Conservation (phyloP, 1,284 basidiomycete species). For the Xerocomus alliaceus region DNA sequence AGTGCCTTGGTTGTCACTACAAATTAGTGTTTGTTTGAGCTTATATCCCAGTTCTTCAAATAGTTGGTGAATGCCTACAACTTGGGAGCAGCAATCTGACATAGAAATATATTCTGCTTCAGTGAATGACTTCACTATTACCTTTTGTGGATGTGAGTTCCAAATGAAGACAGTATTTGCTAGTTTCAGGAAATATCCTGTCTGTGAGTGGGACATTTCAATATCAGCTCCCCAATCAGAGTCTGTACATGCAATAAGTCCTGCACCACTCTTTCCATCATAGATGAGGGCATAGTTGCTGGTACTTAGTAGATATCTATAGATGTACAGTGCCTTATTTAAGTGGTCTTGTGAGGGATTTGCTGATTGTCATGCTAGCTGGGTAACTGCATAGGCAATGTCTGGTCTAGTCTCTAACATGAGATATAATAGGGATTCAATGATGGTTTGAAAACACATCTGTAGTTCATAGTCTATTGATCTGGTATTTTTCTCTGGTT, state of each 20-base stretch:
- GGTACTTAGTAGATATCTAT: background rate
- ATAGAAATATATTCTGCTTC: background rate
- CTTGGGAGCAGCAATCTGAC: too few species aligned
- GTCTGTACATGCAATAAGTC: background rate
- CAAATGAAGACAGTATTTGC: background rate
- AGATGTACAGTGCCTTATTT: background rate
- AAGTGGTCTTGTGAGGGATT: background rate
- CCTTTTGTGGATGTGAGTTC: background rate
- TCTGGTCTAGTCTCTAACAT: background rate
- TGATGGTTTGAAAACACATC: background rate
- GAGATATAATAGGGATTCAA: background rate
- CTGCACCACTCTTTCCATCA: background rate
- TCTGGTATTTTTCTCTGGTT: background rate
- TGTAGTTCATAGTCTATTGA: background rate
- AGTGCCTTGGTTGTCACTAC: too few species aligned
- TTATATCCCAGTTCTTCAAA: too few species aligned
- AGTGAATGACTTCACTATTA: background rate
- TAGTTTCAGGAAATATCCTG: background rate
- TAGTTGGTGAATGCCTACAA: too few species aligned
- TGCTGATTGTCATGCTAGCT: background rate
- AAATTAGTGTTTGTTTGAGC: too few species aligned
- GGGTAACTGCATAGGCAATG: background rate
- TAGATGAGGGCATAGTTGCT: background rate
- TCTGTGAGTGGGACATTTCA: background rate
- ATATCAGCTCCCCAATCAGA: background rate